Evolutionary conservation across 2,329 filamentous ascomycete species (phyloP), one percentile per base, ranked within the genome.

Genomic region (Ophiostoma sp.): DNA sequence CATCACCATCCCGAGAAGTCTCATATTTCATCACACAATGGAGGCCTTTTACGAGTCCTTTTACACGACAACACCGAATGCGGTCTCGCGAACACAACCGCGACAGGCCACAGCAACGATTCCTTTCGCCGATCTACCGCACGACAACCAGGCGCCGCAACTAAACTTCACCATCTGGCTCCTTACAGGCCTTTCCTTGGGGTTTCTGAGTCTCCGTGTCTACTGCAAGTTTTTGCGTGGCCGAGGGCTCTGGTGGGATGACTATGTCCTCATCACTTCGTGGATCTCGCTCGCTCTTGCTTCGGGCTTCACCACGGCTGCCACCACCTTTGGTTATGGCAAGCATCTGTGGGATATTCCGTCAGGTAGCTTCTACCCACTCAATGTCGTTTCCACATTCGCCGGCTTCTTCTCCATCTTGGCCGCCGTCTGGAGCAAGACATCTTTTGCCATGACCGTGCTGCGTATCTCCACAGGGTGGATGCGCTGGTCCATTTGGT

Each of bases 371-470:
- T 71, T 73, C 25, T 11, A 12, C 2, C 71, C 76, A n/a, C 71
- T 76, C 33, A 76, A 71, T 25, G 78, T 78, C 73, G 74, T 72
- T 17, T 72, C 57, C 75, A 77, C 77, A 55, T 68, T 77, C 5
- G 74, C 76, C 22, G 77, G 75, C 39, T 77, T 77, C 69, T 79
- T 79, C 57, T 80, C 78, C 11, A 78, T 80, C 63, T 74, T 79
- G 6, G 80, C 78, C 0, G 78, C 82, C 17, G 77, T 79, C 0
- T 79, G 78, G 77, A 80, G 80, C 76, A 84, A 83, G 77, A 82
- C 80, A 0, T 82, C 81, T 0, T 82, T 83, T 73, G 82, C 80
- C 19, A 74, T 82, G 42, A 82, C 80, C 0, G 77, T 83, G 28
- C 78, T 83, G 33, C 80, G 80, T 2, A 78, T 82, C 64, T 78